Conservation (phyloP, 495 filamentous ascomycete species). For the Physcia stellaris region DNA sequence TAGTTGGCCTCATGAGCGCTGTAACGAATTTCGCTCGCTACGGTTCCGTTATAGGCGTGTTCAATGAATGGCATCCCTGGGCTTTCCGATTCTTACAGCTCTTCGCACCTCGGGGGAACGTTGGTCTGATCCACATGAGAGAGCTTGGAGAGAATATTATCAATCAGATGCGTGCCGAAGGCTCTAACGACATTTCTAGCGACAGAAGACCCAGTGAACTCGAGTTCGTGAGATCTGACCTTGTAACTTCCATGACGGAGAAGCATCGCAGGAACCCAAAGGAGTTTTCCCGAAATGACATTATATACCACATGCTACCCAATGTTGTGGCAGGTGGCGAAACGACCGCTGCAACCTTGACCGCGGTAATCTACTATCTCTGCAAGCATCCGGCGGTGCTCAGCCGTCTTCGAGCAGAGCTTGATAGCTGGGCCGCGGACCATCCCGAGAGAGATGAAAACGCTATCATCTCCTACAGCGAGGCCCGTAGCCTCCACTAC, state of each 20-base stretch:
- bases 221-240: slow-evolving; percentile 25
- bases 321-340: slow-evolving; percentile 44
- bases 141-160: slow-evolving; percentile 24
- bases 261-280: slow-evolving; percentile 43
- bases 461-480: slow-evolving; percentile 26
- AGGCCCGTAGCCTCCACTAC: slow-evolving; percentile 35
- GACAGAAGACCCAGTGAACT: slow-evolving; percentile 1
- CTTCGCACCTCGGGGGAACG: slow-evolving; percentile 27
- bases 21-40: slow-evolving; percentile 4
- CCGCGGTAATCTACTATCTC: slow-evolving; percentile 36
- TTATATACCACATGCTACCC: slow-evolving; percentile 20
- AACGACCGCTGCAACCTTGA: slow-evolving; percentile 39
- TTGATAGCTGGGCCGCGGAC: slow-evolving; percentile 23
- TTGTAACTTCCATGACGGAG: slow-evolving; percentile 44
- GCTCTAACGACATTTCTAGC: slow-evolving; percentile 8
- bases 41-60: slow-evolving; percentile 33
- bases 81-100: slow-evolving; percentile 27
- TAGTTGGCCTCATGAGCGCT: background rate
- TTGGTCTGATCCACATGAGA: slow-evolving; percentile 28
- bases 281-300: slow-evolving; percentile 29
- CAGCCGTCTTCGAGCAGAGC: slow-evolving; percentile 28
- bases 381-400: slow-evolving; percentile 25
- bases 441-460: slow-evolving; percentile 3
- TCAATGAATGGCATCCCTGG: slow-evolving; percentile 30
- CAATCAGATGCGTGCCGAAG: slow-evolving; percentile 1